These are phyloP conservation scores for Schizonepeta tenuifolia DNA, from an alignment of 257 asterid genomes.

Conservation along the genomic window DNA sequence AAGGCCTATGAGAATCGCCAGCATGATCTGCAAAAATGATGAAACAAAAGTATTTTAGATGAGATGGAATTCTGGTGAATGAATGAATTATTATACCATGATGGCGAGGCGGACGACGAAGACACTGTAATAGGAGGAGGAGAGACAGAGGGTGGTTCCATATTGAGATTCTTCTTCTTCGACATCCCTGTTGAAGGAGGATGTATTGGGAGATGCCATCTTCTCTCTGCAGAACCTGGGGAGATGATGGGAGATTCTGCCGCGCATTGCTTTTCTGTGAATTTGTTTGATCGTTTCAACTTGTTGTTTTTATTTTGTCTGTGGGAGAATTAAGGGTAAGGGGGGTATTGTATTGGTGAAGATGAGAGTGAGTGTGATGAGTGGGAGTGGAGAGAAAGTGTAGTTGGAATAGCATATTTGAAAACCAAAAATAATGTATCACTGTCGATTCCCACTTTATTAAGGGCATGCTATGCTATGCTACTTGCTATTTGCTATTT, in stretches of 20 bases:
- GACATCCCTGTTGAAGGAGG: constrained; percentile 50
- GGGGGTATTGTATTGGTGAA: not conserved
- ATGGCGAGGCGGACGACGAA: constrained; percentile 96
- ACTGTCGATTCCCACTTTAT: constrained; percentile 46
- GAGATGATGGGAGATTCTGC: constrained; percentile 38
- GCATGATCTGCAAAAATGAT: constrained; percentile 63
- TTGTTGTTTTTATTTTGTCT: not conserved
- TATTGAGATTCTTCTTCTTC: constrained; percentile 71
- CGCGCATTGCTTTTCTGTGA: too few relatives aligned
- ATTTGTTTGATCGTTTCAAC: too few relatives aligned
- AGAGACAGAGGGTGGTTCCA: constrained; percentile 58
- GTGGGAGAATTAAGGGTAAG: not conserved
- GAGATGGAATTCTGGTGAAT: not conserved
- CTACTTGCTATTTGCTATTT: not conserved
- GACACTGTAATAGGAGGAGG: constrained; percentile 81
- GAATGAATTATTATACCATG: constrained; percentile 53
- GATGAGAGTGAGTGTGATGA: not conserved
- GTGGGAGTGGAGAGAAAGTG: not conserved
- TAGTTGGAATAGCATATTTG: constrained; percentile 32
- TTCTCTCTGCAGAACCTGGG: constrained; percentile 35
- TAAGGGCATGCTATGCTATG: constrained; percentile 16
- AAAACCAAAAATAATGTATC: constrained; percentile 20
- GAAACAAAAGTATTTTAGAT: too few relatives aligned
- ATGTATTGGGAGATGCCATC: constrained; percentile 39
- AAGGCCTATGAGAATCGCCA: constrained; percentile 84